Conservation (phyloP, 192 early-diverging fungal species). For the Entomortierella beljakovae region DNA sequence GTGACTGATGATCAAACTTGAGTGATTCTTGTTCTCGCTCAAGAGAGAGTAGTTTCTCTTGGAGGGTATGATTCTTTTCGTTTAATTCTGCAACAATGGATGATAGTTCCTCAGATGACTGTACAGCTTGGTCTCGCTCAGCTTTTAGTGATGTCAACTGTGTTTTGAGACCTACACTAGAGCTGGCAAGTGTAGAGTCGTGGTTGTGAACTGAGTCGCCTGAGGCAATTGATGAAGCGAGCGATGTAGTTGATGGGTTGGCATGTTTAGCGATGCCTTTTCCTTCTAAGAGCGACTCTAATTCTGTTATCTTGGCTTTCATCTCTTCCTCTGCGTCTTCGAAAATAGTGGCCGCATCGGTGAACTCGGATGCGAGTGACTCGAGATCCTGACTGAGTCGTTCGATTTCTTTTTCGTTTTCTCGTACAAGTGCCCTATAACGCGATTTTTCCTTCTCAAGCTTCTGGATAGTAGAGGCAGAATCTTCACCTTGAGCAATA, state of each 20-base stretch:
- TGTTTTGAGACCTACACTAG: constrained; percentile 5
- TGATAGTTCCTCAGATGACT: constrained; percentile 45
- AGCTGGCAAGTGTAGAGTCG: constrained; percentile 4
- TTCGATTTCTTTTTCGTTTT: constrained; percentile 53
- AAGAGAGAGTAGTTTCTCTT: constrained; percentile 30
- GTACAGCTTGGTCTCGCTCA: constrained; percentile 37
- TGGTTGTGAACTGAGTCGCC: constrained; percentile 8
- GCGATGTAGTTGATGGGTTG: constrained; percentile 22
- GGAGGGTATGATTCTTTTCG: constrained; percentile 48
- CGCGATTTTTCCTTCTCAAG: constrained; percentile 39
- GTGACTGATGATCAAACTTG: constrained; percentile 34
- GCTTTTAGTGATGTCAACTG: constrained; percentile 21
- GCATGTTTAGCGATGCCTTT: constrained; percentile 2
- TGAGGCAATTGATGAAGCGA: constrained; percentile 32
- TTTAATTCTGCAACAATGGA: constrained; percentile 45
- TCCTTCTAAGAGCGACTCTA: constrained; percentile 35
- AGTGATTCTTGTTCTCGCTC: constrained; percentile 44
- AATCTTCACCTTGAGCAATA: constrained; percentile 14
- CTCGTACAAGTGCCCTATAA: constrained; percentile 37
- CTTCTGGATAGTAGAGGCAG: constrained; percentile 16
- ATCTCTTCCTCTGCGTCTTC: constrained; percentile 57
- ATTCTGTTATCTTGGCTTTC: constrained; percentile 44
- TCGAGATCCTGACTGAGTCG: constrained; percentile 51
- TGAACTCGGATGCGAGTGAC: constrained; percentile 53
- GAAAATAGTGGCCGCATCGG: constrained; percentile 40